A percentile compares a stretch with the other conserved stretches of the same genome.
Conservation (phyloP, 73 alveolate species). For the Breviolum minutum region DNA sequence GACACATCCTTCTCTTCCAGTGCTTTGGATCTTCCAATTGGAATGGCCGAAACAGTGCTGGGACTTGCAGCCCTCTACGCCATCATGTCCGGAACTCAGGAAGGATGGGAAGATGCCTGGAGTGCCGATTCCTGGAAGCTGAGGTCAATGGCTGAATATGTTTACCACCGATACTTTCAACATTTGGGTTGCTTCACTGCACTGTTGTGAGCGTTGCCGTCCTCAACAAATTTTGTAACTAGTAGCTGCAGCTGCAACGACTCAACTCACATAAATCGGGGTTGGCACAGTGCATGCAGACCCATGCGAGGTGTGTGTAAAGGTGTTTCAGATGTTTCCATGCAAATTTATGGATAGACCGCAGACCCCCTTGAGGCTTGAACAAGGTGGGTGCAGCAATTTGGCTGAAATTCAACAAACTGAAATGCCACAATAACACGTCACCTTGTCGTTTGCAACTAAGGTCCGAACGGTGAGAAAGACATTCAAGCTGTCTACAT, state of each 20-base stretch:
- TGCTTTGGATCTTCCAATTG: slow-evolving; percentile 40
- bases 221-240: no score
- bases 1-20: neutral
- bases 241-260: no score
- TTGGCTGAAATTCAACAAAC: neutral
- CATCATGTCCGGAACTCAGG: slow-evolving; percentile 29
- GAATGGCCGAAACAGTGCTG: slow-evolving; percentile 3
- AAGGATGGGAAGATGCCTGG: neutral
- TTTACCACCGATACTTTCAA: slow-evolving; percentile 80
- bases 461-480: slow-evolving; percentile 60
- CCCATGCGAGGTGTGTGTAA: neutral
- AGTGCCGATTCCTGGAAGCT: neutral
- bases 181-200: slow-evolving; percentile 54
- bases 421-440: no score
- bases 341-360: neutral
- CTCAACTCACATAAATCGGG: no score
- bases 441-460: neutral
- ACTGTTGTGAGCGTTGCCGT: neutral
- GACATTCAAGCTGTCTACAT: slow-evolving; percentile 35
- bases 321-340: neutral
- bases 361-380: neutral
- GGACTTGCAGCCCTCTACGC: slow-evolving; percentile 75
- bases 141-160: slow-evolving; percentile 72
- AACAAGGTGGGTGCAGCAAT: slow-evolving; percentile 60
- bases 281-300: neutral